Evolutionary conservation across 2,329 filamentous ascomycete genomes (phyloP).

Genomic region (Colletotrichum liriopes): DNA sequence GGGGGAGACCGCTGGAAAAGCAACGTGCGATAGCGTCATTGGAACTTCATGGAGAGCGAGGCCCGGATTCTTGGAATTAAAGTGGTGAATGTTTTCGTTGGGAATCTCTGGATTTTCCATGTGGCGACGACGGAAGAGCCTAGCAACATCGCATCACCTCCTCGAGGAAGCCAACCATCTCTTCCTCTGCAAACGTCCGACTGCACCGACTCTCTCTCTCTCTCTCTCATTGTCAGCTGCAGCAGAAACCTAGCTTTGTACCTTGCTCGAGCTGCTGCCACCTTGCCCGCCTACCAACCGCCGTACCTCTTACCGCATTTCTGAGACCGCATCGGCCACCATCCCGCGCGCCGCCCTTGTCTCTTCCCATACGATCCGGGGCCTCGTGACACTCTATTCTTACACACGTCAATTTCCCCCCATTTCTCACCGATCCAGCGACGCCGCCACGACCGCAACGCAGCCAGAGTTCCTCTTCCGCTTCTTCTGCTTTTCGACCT

Average conservation of each 20-base stretch:
- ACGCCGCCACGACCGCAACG: constrained; percentile 28
- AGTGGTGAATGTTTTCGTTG: constrained; percentile 2
- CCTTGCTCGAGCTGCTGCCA: constrained; percentile 22
- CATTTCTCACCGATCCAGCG: constrained; percentile 30
- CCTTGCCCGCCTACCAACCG: constrained; percentile 10
- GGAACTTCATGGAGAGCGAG: constrained; percentile 19
- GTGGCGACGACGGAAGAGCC: constrained; percentile 20
- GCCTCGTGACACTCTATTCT: constrained; percentile 37
- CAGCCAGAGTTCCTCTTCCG: constrained; percentile 6
- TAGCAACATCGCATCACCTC: background rate
- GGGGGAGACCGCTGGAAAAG: constrained; percentile 25
- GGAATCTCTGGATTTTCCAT: constrained; percentile 4
- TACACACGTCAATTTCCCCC: constrained; percentile 37
- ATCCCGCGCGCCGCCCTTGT: constrained; percentile 38
- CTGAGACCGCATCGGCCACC: constrained; percentile 38
- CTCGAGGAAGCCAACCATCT: background rate
- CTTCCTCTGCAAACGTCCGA: background rate
- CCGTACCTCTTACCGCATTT: constrained; percentile 23
- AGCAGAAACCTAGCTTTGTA: constrained; percentile 12
- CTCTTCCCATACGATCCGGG: constrained; percentile 26
- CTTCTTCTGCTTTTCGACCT: background rate
- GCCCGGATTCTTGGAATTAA: constrained; percentile 24
- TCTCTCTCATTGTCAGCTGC: constrained; percentile 4
- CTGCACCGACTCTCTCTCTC: background rate
- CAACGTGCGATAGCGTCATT: constrained; percentile 41